Evolutionary conservation across 139 green algal genomes (phyloP), one percentile per base, ranked within the genome.

Genomic region (Closterium sp.): DNA sequence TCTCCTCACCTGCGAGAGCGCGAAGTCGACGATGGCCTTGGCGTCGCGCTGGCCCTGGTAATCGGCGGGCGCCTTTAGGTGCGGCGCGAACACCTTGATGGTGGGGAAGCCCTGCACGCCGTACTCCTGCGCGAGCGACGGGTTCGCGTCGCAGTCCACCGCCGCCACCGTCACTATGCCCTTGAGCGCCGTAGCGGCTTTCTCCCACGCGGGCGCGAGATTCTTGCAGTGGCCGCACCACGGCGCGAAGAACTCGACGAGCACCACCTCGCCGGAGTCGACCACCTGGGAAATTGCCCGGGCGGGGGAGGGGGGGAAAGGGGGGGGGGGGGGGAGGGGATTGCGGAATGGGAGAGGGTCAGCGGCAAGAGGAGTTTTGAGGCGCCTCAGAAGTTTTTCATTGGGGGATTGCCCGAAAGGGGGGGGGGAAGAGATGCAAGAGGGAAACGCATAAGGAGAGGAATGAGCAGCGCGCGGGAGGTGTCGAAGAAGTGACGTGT

Each of bases 71-170:
- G 96, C 95, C 87, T 97, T 90, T 38, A 94, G 94, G 38, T 94
- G 95, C n/a, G 84, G 28, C 0, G 91, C 88, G 30, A 95, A 95
- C 30, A 94, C 35, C 88, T 97, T 97, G 94, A 97, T 97, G 33
- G 96, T 97, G n/a, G 96, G 96, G 89, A 98, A 96, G 84, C 97
- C 96, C 83, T 96, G 90, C 30, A 98, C 87, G 66, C 93, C 93
- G 89, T 97, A 97, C 28, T 94, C 91, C 69, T 93, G 90, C 32
- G 91, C 91, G n/a, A 94, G 8, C 21, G 91, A 93, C 64, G 34
- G 38, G 91, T 95, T 89, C 19, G 91, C 92, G 34, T 94, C 92
- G 38, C 69, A 90, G 89, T 94, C 91, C n/a, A 93, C 88, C 25
- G 91, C 88, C 0, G 91, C 91, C 3, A 94, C 55, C 3, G 89